Conservation (phyloP, 176 grass and related monocot species). For the Oryza nivara region DNA sequence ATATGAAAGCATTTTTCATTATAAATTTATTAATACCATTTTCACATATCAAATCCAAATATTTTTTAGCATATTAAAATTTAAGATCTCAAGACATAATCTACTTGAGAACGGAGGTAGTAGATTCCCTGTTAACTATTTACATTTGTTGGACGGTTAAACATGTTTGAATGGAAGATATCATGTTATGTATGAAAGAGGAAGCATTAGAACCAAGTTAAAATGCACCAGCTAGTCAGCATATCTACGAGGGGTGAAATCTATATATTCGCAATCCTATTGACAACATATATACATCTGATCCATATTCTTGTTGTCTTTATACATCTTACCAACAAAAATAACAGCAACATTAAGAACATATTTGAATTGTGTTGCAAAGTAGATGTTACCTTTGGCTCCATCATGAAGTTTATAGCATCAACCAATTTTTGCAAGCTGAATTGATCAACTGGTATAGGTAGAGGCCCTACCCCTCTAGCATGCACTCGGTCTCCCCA, state of each 20-base stretch:
- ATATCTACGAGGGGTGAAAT: neutral
- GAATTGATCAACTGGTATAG: conserved; percentile 90
- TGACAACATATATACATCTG: neutral
- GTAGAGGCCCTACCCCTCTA: conserved; percentile 78
- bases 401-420: conserved; percentile 83
- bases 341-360: neutral
- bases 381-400: conserved; percentile 51
- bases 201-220: neutral
- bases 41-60: no score
- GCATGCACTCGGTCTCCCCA: conserved; percentile 94
- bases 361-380: neutral
- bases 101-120: no score
- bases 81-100: no score
- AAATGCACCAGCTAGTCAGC: neutral
- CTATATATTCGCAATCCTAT: neutral
- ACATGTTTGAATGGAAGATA: neutral
- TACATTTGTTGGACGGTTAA: neutral
- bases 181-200: neutral
- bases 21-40: no score
- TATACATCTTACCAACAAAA: neutral
- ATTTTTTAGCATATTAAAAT: no score
- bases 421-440: conserved; percentile 71
- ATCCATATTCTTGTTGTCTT: neutral
- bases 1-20: no score
- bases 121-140: neutral